Evolutionary conservation across 805 yeast genomes (phyloP), one percentile per base, ranked within the genome.

Genomic region (Teunomyces funiuensis): DNA sequence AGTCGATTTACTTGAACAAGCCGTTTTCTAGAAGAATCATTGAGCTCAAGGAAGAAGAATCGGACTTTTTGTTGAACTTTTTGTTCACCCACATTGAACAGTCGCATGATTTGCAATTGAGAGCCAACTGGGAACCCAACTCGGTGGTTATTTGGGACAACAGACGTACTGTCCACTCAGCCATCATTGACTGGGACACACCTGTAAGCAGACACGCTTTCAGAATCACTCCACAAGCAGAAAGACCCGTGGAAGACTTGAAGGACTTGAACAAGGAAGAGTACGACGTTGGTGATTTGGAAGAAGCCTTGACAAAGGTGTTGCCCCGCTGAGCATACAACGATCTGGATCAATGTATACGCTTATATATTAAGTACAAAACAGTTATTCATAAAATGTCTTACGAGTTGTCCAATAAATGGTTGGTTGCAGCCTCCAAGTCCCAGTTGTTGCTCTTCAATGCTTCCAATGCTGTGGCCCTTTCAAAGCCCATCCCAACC

Each of bases 401-500:
- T 52, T 47, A 82, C 39, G 88, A 86, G 45, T 80, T 73, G 56
- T 89, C 97, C 49, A 89, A 68, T 49, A 90, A 69, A 55, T 73
- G 81, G 59, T 90, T 90, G 1, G 96, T 86, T n/a, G 98, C 97
- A 42, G 82, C 82, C 49, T 83, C 89, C 42, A 89, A 63, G 55
- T 85, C 79, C 87, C 91, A 86, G 44, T 79, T 71, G 50, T 83
- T 81, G 55, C 67, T 73, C 51, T 79, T 72, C 42, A 90, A 70
- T 5, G 97, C 97, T 8, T 70, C 73, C 5, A 75, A 52, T 1
- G 91, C 88, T 39, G 80, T 82, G 0, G 71, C 69, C 48, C 76
- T 74, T 13, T 80, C 76, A 57, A 90, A 90, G 2, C 98, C 98
- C 97, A 90, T 90, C 26, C 90, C 89, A 16, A 81, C 79, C 47